A percentile compares a stretch with the other conserved stretches of the same genome.
Evolutionary conservation across 345 rosid species (phyloP).

Genomic region (Gossypium australe): DNA sequence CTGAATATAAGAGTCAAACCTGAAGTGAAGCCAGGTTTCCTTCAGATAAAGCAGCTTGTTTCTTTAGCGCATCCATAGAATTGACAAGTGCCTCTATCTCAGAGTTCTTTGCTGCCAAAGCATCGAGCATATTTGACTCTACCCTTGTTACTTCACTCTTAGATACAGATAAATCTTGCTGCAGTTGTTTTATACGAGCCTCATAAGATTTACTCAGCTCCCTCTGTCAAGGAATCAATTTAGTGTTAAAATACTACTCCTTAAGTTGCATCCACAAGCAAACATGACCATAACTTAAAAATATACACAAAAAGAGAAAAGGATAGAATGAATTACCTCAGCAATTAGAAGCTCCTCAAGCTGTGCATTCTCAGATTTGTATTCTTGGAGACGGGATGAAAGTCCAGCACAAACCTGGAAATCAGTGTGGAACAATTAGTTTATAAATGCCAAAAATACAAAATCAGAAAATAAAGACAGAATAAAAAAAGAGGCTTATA

Average conservation of each 20-base stretch:
- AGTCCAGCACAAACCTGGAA: conserved; percentile 92
- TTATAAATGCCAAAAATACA: neutral
- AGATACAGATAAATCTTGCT: conserved; percentile 67
- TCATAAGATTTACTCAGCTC: conserved; percentile 88
- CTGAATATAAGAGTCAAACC: conserved; percentile 37
- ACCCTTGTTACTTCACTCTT: conserved; percentile 70
- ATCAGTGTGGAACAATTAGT: neutral
- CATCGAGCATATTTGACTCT: conserved; percentile 81
- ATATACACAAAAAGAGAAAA: conserved; percentile 7
- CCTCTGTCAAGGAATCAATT: conserved; percentile 54
- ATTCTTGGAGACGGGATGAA: conserved; percentile 93
- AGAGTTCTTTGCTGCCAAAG: conserved; percentile 83
- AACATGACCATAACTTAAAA: conserved; percentile 11
- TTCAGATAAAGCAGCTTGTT: conserved; percentile 75
- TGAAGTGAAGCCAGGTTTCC: conserved; percentile 88
- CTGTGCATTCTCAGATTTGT: conserved; percentile 93
- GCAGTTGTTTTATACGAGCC: conserved; percentile 79
- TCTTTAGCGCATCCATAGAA: conserved; percentile 74
- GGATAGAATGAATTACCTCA: conserved; percentile 44
- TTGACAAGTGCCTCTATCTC: conserved; percentile 80
- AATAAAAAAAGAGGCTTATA: neutral
- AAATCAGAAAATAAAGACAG: neutral
- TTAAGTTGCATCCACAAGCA: conserved; percentile 5
- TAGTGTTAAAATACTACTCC: conserved; percentile 18
- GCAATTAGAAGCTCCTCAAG: conserved; percentile 96